Conservation (phyloP, 192 early-diverging fungal species). For the Coemansia sp. region DNA sequence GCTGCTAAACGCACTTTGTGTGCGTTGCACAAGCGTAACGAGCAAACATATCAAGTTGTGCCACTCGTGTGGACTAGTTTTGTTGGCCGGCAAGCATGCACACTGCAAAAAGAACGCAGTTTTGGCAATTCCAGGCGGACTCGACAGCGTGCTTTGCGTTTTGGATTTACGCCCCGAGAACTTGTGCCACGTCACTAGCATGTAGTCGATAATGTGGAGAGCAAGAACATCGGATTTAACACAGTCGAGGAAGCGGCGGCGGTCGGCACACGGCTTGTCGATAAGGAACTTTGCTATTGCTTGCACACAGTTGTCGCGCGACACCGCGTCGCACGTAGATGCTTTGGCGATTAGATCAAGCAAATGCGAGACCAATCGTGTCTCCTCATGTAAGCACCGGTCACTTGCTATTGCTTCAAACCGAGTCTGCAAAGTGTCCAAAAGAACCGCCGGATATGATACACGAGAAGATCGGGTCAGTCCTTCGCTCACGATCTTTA, state of each 20-base stretch:
- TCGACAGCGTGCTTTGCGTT: background rate
- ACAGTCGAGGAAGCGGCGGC: constrained; percentile 12
- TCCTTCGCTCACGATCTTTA: constrained; percentile 14
- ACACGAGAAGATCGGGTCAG: background rate
- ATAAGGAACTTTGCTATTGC: constrained; percentile 14
- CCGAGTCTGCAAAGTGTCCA: background rate
- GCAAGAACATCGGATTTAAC: constrained; percentile 23
- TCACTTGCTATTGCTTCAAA: constrained; percentile 4
- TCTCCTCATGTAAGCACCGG: constrained; percentile 15
- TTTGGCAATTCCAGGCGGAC: constrained; percentile 21
- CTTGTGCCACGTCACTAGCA: constrained; percentile 20
- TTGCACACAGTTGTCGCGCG: constrained; percentile 19
- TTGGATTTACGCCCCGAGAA: background rate
- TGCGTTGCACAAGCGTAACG: constrained; percentile 27
- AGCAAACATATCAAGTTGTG: constrained; percentile 15
- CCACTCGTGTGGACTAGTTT: constrained; percentile 6
- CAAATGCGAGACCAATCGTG: constrained; percentile 2
- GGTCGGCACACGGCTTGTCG: background rate
- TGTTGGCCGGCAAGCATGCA: constrained; percentile 9
- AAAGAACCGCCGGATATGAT: constrained; percentile 7
- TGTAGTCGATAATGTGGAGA: constrained; percentile 26
- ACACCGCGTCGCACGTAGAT: constrained; percentile 6
- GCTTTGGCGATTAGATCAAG: constrained; percentile 27
- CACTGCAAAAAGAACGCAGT: constrained; percentile 26
- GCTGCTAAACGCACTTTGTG: constrained; percentile 18